Base-by-base conservation (phyloP, 768 basidiomycete species). In the Lactarius deliciosus region DNA sequence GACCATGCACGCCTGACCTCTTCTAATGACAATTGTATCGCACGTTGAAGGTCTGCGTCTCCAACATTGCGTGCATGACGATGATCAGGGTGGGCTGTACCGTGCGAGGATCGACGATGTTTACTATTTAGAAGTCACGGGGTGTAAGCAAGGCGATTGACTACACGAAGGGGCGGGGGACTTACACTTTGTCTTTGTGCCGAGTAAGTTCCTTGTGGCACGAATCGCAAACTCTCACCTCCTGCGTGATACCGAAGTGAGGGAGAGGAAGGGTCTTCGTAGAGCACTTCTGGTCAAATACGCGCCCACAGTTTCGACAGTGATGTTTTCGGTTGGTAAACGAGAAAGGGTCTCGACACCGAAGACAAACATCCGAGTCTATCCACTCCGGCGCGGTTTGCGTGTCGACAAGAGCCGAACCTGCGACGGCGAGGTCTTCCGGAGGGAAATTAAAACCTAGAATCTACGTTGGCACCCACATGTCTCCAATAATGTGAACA, bases 251-350 rank as follows among this genome's bases (percentile, higher is more conserved):
- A 13, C 97, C 97, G 72, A 93, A 96, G 74, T 95, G 92, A 5
- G 97, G 96, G 28, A 98, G 81, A 0, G 93, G 80, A 76, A 93
- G 85, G 2, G 83, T 79, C 76, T 94, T 91, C 40, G 91, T 88
- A 0, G 94, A 96, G 76, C 97, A 99, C 50, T 86, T 83, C 63
- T 96, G 94, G 77, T 98, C 96, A 74, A 97, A 98, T 16, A 98
- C 94, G 74, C 90, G 89, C 9, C 97, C 97, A 77, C 97, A 99
- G 76, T 98, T 98, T 16, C 97, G 87, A 75, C 97, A 99, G 73
- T 99, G 97, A 73, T 99, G 97, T 75, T 98, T 98, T 60, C 97
- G 85, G 75, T 98, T 98, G 36, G 95, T 97, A 75, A 98, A 95
- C 0, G 88, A 86, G 77, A 99, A 99, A 0, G 92, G 76, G 0